Base-by-base conservation (phyloP, 2,329 filamentous ascomycete genomes). In the Ceratocystis ficicola region DNA sequence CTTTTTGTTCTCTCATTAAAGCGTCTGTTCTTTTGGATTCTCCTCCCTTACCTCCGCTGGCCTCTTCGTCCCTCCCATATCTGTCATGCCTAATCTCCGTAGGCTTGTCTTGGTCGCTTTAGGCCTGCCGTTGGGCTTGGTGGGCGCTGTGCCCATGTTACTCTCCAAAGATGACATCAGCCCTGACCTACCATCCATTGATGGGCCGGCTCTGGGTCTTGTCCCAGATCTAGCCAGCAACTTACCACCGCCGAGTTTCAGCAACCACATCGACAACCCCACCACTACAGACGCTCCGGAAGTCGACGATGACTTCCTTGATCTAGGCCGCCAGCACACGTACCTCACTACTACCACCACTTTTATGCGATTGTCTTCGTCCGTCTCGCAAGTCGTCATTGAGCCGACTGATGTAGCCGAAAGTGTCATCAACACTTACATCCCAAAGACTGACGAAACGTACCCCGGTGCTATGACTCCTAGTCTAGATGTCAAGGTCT, bases 361-460 rank as follows among this genome's bases (percentile, higher is more conserved):
- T 10, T n/a, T 63, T 8, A 15, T 25, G 25, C 44, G 22, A 20
- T 41, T 36, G 52, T 60, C 52, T 6, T 65, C 63, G 15, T 63
- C 64, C 8, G 46, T 61, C 25, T 22, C 57, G 5, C 61, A 46
- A 1, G 48, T 50, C 62, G 10, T 64, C 55, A 44, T 61, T 8
- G 65, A 64, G 41, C 44, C 44, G 1, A 44, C 46, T 1, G 44
- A 61, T 8, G 22, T 36, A 3, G 63, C 41, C 60, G 55, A 57
- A 17, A 66, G 59, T 62, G 41, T 61, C 66, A 69, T 66, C 41
- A 32, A 67, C 64, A 70, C 68, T 61, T 68, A 71, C 20, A 64
- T 70, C 5, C 70, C 70, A 12, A 65, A 65, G 25, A 61, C 66
- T 30, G 66, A 68, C 36, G 66, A 70, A 17, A 69, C 68, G 17